Conservation (phyloP, 805 yeast species). For the Pichia californica region DNA sequence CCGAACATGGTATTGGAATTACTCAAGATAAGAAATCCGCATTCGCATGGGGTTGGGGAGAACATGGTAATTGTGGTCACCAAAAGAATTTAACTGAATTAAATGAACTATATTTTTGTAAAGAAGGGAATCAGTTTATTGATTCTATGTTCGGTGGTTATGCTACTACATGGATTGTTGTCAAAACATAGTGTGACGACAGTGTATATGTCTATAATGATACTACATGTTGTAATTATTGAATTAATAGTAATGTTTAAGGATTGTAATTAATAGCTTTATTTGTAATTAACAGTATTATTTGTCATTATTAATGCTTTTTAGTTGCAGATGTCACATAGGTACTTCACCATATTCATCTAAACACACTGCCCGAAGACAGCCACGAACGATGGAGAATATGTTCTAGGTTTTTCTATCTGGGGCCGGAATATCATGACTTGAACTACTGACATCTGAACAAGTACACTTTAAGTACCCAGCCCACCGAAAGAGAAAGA, state of each 20-base stretch:
- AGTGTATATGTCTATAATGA: too few species aligned
- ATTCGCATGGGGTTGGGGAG: constrained; percentile 97
- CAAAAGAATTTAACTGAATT: constrained; percentile 23
- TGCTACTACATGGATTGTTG: constrained; percentile 58
- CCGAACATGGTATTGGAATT: constrained; percentile 73
- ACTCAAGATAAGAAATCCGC: constrained; percentile 31
- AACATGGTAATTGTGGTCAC: constrained; percentile 90
- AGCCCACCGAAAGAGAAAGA: constrained; percentile 6
- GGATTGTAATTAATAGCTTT: too few species aligned
- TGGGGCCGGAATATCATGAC: constrained; percentile 55
- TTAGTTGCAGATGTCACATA: constrained; percentile 76
- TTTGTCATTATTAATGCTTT: too few species aligned
- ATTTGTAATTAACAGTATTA: too few species aligned
- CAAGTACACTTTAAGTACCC: constrained; percentile 9
- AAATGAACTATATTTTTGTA: constrained; percentile 29
- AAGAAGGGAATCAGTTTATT: constrained; percentile 17
- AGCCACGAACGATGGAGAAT: constrained; percentile 64
- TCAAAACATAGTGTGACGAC: neutral
- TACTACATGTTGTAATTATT: too few species aligned
- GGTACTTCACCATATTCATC: constrained; percentile 79
- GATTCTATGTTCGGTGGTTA: constrained; percentile 50
- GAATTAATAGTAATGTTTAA: too few species aligned
- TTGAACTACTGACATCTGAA: constrained; percentile 8
- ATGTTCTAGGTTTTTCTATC: constrained; percentile 62
- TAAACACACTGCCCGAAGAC: constrained; percentile 26